Evolutionary conservation across 1,139 yeast genomes (phyloP).

Genomic region (Arxiozyma heterogenica): DNA sequence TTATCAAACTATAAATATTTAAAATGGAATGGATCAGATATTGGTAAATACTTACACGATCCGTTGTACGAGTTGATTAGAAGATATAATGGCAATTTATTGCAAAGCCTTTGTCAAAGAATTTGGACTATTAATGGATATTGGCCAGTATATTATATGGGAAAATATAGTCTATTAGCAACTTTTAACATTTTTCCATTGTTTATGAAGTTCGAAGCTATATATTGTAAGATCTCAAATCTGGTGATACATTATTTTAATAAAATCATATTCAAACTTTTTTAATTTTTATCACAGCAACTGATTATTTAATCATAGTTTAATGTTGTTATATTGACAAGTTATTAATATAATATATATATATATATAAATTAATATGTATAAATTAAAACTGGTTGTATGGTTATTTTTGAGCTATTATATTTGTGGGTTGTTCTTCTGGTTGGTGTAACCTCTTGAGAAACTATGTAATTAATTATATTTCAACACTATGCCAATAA

Average conservation of each 20-base stretch:
- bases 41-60: slow-evolving; percentile 16
- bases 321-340: too few species aligned
- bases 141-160: slow-evolving; percentile 13
- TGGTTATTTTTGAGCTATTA: too few species aligned
- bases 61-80: slow-evolving; percentile 24
- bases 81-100: slow-evolving; percentile 18
- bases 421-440: too few species aligned
- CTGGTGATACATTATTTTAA: background rate
- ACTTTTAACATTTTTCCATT: slow-evolving; percentile 6
- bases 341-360: too few species aligned
- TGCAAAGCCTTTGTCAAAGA: slow-evolving; percentile 11
- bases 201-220: background rate
- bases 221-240: background rate
- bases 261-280: background rate
- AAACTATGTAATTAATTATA: too few species aligned
- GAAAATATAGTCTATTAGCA: slow-evolving; percentile 16
- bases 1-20: slow-evolving; percentile 28
- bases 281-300: background rate
- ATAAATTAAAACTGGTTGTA: too few species aligned
- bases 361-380: too few species aligned
- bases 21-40: slow-evolving; percentile 19
- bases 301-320: too few species aligned
- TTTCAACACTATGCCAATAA: too few species aligned
- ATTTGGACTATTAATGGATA: slow-evolving; percentile 12
- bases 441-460: too few species aligned